phyloP scores from a whole-genome alignment of 176 grass and related monocot genomes.

The Oryza australiensis region DNA sequence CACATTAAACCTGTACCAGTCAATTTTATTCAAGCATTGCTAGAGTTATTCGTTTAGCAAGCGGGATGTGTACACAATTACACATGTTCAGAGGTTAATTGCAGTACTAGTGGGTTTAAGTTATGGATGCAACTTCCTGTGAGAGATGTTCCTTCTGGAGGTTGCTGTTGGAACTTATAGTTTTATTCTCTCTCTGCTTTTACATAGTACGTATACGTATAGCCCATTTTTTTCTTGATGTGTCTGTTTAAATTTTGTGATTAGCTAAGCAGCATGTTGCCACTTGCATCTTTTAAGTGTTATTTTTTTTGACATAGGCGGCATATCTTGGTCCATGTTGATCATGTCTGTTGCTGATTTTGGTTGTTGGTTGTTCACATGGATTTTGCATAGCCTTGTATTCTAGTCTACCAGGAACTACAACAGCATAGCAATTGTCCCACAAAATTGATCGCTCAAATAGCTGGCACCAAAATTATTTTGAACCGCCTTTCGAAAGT shows the following conservation, averaged over 20 bases:
- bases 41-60: constrained; percentile 12
- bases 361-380: background rate
- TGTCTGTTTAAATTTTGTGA: constrained; percentile 10
- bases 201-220: background rate
- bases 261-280: constrained; percentile 21
- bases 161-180: constrained; percentile 9
- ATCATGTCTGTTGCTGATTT: constrained; percentile 24
- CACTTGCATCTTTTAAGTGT: constrained; percentile 11
- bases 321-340: background rate
- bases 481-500: constrained; percentile 17
- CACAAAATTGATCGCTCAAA: constrained; percentile 6
- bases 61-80: background rate
- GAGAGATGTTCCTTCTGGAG: background rate
- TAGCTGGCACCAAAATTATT: constrained; percentile 23
- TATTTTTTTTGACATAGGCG: constrained; percentile 11
- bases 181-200: background rate
- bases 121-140: constrained; percentile 10
- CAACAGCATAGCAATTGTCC: background rate
- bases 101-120: constrained; percentile 6
- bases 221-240: background rate
- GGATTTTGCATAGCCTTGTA: constrained; percentile 25
- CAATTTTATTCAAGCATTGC: constrained; percentile 31
- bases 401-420: background rate
- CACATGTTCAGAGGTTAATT: background rate
- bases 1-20: background rate